Conservation (phyloP, 306 rosid species). For the Cucurbita pepo region DNA sequence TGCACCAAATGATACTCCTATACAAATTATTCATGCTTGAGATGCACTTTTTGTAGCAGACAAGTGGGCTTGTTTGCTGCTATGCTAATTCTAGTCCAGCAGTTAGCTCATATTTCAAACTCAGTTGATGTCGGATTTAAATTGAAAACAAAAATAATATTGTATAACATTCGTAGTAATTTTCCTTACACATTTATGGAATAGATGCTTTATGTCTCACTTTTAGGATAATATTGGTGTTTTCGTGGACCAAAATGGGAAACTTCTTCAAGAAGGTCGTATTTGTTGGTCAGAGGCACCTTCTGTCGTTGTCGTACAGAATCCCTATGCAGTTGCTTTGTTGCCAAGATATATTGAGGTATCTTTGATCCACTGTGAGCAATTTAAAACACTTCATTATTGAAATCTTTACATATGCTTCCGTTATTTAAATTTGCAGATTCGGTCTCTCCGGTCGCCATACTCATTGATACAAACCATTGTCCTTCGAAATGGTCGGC, state of each 20-base stretch:
- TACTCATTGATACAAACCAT: constrained; percentile 85
- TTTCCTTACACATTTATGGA: background rate
- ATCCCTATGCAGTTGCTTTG: constrained; percentile 76
- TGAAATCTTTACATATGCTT: constrained; percentile 1
- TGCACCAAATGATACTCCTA: background rate
- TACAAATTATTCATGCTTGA: background rate
- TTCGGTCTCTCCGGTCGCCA: constrained; percentile 75
- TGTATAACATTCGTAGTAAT: background rate
- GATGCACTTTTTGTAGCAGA: background rate
- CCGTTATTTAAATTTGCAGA: constrained; percentile 33
- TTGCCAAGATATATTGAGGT: constrained; percentile 92
- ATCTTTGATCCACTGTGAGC: background rate
- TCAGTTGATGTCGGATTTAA: background rate
- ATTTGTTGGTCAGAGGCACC: constrained; percentile 98
- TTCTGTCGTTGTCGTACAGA: constrained; percentile 56
- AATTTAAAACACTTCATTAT: background rate
- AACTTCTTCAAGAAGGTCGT: constrained; percentile 82
- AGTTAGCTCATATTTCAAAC: background rate
- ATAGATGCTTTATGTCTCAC: constrained; percentile 6
- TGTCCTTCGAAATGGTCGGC: constrained; percentile 79
- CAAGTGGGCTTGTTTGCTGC: background rate
- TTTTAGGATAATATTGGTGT: constrained; percentile 91
- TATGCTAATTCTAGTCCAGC: background rate
- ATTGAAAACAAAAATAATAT: background rate
- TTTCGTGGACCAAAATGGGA: constrained; percentile 93